Percentiles rank a stretch among this genome's conserved stretches.
phyloP scores from a whole-genome alignment of 176 grass and related monocot genomes.

The Oryza officinalis region DNA sequence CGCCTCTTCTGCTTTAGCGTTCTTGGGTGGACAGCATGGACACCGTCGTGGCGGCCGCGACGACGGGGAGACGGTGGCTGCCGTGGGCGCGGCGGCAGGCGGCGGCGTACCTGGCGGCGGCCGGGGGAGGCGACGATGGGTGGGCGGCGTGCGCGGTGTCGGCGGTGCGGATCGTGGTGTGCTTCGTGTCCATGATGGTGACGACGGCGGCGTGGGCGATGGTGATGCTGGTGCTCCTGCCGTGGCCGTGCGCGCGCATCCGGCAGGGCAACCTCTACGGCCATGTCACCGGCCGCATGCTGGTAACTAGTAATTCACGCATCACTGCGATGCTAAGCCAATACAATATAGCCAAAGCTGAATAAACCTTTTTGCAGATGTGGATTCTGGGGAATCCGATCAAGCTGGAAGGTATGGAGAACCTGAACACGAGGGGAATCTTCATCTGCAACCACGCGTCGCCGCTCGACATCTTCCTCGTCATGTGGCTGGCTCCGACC shows the following conservation, averaged over 20 bases:
- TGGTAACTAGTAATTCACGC: background rate
- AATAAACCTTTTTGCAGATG: background rate
- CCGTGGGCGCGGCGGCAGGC: background rate
- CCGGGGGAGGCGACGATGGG: background rate
- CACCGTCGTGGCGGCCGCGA: background rate
- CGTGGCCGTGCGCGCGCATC: background rate
- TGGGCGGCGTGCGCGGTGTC: background rate
- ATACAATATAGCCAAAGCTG: background rate
- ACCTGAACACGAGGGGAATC: slow-evolving; percentile 48
- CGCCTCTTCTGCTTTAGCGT: no score
- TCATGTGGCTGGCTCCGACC: slow-evolving; percentile 59
- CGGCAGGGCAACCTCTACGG: background rate
- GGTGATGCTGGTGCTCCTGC: background rate
- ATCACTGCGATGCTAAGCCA: no score
- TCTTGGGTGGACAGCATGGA: no score
- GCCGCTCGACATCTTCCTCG: slow-evolving; percentile 44
- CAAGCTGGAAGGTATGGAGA: slow-evolving; percentile 55
- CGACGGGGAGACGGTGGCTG: background rate
- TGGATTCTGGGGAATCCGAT: slow-evolving; percentile 49
- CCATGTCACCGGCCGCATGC: background rate
- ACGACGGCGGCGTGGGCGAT: background rate
- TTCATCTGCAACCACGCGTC: slow-evolving; percentile 65
- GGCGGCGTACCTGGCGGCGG: background rate
- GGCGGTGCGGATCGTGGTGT: background rate
- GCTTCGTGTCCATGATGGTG: background rate